phyloP scores from a whole-genome alignment of 2,329 filamentous ascomycete genomes.

The Stagonosporopsis chrysanthemi region DNA sequence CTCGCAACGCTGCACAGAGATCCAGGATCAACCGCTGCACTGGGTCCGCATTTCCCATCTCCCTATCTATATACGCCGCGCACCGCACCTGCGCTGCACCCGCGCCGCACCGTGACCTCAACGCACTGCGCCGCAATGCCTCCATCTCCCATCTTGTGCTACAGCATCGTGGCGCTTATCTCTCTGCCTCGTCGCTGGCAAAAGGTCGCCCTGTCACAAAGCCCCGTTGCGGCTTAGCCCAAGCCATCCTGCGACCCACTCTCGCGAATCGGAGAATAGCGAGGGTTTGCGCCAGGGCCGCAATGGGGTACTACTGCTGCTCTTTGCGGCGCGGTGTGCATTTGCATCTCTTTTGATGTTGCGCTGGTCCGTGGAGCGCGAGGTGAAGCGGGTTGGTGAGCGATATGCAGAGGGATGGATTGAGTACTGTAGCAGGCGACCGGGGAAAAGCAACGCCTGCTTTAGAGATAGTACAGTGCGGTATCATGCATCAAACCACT shows the following conservation, averaged over 20 bases:
- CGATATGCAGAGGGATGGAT: not conserved
- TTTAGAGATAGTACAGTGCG: not conserved
- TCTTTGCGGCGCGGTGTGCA: not conserved
- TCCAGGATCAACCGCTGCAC: not conserved
- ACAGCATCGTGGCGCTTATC: slow-evolving; percentile 5
- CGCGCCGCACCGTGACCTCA: not conserved
- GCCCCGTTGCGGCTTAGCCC: not conserved
- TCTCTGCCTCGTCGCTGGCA: too few relatives aligned
- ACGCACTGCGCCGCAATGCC: not conserved
- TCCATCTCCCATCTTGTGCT: not conserved
- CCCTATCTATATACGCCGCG: not conserved
- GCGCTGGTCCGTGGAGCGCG: too few relatives aligned
- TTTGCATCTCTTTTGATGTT: not conserved
- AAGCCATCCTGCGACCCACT: not conserved
- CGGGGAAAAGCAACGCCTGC: not conserved
- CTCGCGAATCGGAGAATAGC: slow-evolving; percentile 2
- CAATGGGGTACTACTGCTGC: not conserved
- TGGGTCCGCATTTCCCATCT: not conserved
- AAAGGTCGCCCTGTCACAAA: not conserved
- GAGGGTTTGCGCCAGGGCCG: not conserved
- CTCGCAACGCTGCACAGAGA: not conserved
- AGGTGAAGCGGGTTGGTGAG: too few relatives aligned
- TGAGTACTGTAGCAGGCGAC: not conserved
- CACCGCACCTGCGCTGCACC: too few relatives aligned
- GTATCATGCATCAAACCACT: not conserved